These are phyloP conservation scores for Glonium stellatum DNA, from an alignment of 495 filamentous ascomycete species.

Conservation along the genomic window DNA sequence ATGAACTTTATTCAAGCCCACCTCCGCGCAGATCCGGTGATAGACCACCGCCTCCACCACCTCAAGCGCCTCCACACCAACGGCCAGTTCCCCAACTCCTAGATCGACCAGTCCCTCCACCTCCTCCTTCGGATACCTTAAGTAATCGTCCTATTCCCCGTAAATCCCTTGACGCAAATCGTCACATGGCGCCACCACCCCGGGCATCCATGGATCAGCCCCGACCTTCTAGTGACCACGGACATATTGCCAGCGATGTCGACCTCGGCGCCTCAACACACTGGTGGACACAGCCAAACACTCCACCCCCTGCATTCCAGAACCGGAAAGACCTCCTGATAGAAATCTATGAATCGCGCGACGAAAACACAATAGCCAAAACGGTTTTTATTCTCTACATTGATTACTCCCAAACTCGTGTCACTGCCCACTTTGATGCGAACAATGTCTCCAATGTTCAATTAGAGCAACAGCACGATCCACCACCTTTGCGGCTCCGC, in stretches of 20 bases:
- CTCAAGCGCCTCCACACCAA: conserved; percentile 28
- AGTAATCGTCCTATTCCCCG: conserved; percentile 39
- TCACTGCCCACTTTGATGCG: conserved; percentile 73
- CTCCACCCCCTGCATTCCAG: conserved; percentile 72
- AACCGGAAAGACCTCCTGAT: conserved; percentile 75
- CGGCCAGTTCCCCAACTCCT: conserved; percentile 5
- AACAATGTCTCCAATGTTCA: conserved; percentile 62
- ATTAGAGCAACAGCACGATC: conserved; percentile 81
- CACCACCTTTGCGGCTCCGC: conserved; percentile 72
- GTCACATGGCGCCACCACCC: conserved; percentile 39
- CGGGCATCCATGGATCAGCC: conserved; percentile 69
- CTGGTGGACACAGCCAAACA: conserved; percentile 78
- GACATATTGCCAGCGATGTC: conserved; percentile 79
- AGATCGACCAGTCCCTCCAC: conserved; percentile 13
- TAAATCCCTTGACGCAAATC: conserved; percentile 63
- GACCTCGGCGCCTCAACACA: conserved; percentile 63
- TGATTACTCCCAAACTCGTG: conserved; percentile 91
- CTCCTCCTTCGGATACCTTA: conserved; percentile 40
- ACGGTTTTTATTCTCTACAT: conserved; percentile 81
- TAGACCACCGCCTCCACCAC: conserved; percentile 31
- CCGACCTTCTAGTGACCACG: conserved; percentile 61
- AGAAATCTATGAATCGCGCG: conserved; percentile 72
- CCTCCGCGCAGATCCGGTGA: conserved; percentile 35
- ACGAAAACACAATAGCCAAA: conserved; percentile 62
- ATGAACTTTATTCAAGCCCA: conserved; percentile 31